Evolutionary conservation across 208 protist species (phyloP).

Genomic region (Crithidia fasciculata): DNA sequence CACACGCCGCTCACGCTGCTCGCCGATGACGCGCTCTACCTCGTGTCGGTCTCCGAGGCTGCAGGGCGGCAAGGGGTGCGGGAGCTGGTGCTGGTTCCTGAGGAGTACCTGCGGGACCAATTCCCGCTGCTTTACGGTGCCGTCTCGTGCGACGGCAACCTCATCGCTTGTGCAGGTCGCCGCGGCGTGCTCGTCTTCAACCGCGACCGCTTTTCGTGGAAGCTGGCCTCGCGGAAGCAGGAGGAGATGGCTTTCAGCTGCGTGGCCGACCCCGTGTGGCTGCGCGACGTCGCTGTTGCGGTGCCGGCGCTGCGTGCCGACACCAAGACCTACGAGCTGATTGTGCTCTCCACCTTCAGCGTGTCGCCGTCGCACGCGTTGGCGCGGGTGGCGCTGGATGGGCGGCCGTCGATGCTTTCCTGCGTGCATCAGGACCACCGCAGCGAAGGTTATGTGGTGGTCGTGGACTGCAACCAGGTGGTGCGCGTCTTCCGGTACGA

Average conservation of each 20-base stretch:
- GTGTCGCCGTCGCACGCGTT: constrained; percentile 31
- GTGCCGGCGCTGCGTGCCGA: constrained; percentile 38
- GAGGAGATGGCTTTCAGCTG: constrained; percentile 45
- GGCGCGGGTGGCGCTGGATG: constrained; percentile 33
- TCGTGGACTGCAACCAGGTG: constrained; percentile 32
- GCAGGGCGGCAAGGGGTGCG: constrained; percentile 19
- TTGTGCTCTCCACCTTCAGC: constrained; percentile 35
- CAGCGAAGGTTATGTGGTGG: constrained; percentile 47
- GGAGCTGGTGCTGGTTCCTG: constrained; percentile 26
- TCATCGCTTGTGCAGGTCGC: constrained; percentile 49
- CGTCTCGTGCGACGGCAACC: constrained; percentile 52
- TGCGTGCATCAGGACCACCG: constrained; percentile 41
- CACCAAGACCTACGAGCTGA: constrained; percentile 38
- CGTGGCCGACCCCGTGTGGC: constrained; percentile 66
- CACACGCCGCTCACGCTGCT: constrained; percentile 48
- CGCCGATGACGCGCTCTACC: constrained; percentile 35
- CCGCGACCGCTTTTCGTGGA: constrained; percentile 48
- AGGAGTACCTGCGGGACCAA: constrained; percentile 57
- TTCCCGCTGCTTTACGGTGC: constrained; percentile 64
- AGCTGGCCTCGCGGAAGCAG: constrained; percentile 33
- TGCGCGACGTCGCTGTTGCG: constrained; percentile 46
- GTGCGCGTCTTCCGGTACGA: constrained; percentile 60
- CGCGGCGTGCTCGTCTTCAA: constrained; percentile 51
- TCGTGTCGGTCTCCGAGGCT: constrained; percentile 32
- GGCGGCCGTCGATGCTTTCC: constrained; percentile 39